These are phyloP conservation scores for Pyrus hybrid DNA, from an alignment of 331 rosid genomes.

Conservation along the genomic window DNA sequence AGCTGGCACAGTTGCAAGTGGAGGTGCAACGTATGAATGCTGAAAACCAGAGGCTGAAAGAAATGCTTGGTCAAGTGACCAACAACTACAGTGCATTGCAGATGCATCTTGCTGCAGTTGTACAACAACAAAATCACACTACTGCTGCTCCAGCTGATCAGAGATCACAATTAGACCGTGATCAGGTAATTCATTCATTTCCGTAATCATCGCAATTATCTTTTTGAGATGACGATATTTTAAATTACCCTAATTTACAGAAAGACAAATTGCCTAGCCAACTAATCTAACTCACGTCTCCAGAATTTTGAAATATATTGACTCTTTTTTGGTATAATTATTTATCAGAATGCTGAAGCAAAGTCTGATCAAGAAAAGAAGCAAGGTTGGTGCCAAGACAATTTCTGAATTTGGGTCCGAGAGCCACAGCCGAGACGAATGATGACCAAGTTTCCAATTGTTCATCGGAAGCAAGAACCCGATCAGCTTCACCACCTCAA, in stretches of 20 bases:
- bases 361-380: slow-evolving; percentile 38
- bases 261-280: not conserved
- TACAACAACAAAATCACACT: slow-evolving; percentile 51
- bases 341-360: slow-evolving; percentile 32
- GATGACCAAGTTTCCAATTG: slow-evolving; percentile 48
- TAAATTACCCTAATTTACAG: not conserved
- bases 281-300: not conserved
- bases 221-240: not conserved
- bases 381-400: slow-evolving; percentile 41
- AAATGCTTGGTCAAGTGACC: slow-evolving; percentile 72
- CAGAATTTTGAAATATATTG: not conserved
- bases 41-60: slow-evolving; percentile 69
- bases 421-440: slow-evolving; percentile 39
- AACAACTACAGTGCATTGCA: slow-evolving; percentile 65
- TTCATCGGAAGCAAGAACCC: slow-evolving; percentile 73
- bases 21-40: slow-evolving; percentile 70
- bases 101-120: slow-evolving; percentile 51
- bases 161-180: slow-evolving; percentile 20
- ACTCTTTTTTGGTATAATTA: not conserved
- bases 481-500: slow-evolving; percentile 61
- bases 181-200: slow-evolving; percentile 23
- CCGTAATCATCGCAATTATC: not conserved
- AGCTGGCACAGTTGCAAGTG: slow-evolving; percentile 64
- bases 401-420: slow-evolving; percentile 54
- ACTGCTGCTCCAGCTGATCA: slow-evolving; percentile 5